Conservation (phyloP, 2,329 filamentous ascomycete genomes). For the Verticillium dahliae region DNA sequence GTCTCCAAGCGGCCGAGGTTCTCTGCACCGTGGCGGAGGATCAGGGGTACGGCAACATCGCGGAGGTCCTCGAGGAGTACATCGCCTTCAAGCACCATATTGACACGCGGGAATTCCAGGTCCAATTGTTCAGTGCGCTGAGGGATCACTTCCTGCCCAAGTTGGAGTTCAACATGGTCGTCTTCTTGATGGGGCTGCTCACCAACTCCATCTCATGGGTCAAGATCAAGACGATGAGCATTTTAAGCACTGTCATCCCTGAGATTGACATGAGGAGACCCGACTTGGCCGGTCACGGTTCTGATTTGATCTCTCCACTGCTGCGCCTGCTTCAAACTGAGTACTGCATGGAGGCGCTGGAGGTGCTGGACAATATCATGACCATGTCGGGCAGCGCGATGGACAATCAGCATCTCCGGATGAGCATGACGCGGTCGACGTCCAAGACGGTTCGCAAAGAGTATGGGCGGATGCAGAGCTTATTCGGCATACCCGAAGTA, state of each 20-base stretch:
- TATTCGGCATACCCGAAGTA: conserved; percentile 94
- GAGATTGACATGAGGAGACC: conserved; percentile 89
- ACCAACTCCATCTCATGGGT: conserved; percentile 88
- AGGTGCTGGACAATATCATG: conserved; percentile 92
- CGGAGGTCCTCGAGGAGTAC: conserved; percentile 63
- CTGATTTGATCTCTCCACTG: conserved; percentile 90
- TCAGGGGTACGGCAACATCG: conserved; percentile 62
- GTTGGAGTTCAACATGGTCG: conserved; percentile 77
- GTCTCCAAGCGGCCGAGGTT: conserved; percentile 58
- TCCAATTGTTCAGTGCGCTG: conserved; percentile 66
- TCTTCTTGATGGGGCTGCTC: conserved; percentile 84
- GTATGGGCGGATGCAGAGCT: conserved; percentile 86
- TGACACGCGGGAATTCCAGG: conserved; percentile 68
- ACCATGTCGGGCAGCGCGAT: conserved; percentile 86
- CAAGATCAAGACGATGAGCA: conserved; percentile 86
- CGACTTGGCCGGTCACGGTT: conserved; percentile 84
- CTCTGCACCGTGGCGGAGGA: conserved; percentile 67
- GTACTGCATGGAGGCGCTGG: conserved; percentile 84
- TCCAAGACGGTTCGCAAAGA: conserved; percentile 85
- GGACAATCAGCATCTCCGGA: conserved; percentile 89
- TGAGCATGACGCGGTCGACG: conserved; percentile 93
- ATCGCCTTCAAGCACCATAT: conserved; percentile 56
- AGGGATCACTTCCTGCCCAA: conserved; percentile 73
- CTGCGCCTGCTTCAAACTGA: conserved; percentile 86
- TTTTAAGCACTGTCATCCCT: conserved; percentile 77